Base-by-base conservation (phyloP, 2,329 filamentous ascomycete genomes). In the Achaetomium macrosporum region DNA sequence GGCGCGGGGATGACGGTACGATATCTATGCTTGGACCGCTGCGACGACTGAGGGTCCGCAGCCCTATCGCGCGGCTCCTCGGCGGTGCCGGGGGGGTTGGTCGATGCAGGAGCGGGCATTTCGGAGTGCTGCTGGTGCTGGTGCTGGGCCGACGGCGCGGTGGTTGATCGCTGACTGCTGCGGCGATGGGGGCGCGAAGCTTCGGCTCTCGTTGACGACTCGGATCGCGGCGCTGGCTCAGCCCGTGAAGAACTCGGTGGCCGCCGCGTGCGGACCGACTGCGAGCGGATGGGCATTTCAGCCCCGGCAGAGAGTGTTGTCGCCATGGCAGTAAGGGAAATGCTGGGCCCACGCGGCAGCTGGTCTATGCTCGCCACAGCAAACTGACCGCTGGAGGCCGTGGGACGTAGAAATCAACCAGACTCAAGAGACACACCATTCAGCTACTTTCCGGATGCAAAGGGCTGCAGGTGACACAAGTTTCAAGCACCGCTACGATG, bases 1-100 rank as follows among this genome's bases (percentile, higher is more conserved):
- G 87, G 84, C 3, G 91, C 90, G 47, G 88, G 88, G 66, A 99
- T 95, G 39, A 88, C 92, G 12, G 92, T 96, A 64, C 83, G 77
- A 50, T 81, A 78, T 61, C 78, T 78, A 55, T 76, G 73, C 61
- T 76, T 76, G 62, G 78, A 77, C 44, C 74, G 68, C 42, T 72
- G 71, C 12, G 51, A 55, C 43, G 52, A 47, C 51, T 54, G 76
- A 43, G 72, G 69, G 57, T 79, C 76, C 55, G 69, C 64, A 56
- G 69, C 66, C 54, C 68, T 67, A 59, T 74, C 71, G 53, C 77
- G 73, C 48, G 79, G 73, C 44, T 79, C 70, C 41, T 77, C 73
- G 57, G 76, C 72, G 53, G 78, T 70, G 53, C 72, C 74, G 59
- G 75, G 77, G 65, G 74, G 75, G 63, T 82, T 82, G 63, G 82